phyloP scores from a whole-genome alignment of 441 rosid genomes.

The Eruca vesicaria region DNA sequence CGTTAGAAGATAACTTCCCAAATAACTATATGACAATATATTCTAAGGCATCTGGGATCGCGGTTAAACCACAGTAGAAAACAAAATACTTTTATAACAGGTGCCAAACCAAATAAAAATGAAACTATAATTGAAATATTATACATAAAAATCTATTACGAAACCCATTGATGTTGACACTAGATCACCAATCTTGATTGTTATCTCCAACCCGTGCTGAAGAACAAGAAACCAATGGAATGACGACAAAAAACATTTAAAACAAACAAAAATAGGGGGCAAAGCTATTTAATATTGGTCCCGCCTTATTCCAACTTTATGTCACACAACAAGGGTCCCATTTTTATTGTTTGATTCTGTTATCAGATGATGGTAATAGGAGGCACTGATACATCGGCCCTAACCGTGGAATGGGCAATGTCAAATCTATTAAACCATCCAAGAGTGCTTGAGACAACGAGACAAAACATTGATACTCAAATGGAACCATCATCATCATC shows the following conservation, averaged over 20 bases:
- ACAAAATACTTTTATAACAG: too few relatives aligned
- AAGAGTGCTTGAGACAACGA: constrained; percentile 32
- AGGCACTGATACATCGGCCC: constrained; percentile 45
- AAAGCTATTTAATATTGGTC: background rate
- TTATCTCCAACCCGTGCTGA: background rate
- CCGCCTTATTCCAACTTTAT: background rate
- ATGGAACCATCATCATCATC: constrained; percentile 28
- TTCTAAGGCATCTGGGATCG: too few relatives aligned
- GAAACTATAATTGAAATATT: background rate
- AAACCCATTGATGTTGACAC: background rate
- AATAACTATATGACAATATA: too few relatives aligned
- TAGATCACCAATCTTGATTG: background rate
- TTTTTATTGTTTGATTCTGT: background rate
- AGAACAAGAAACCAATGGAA: background rate
- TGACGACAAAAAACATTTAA: background rate
- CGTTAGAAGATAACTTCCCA: too few relatives aligned
- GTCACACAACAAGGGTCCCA: background rate
- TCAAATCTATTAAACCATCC: constrained; percentile 49
- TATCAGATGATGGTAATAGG: constrained; percentile 32
- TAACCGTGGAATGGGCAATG: constrained; percentile 54
- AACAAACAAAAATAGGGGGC: background rate
- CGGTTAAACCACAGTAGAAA: too few relatives aligned
- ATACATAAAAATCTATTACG: background rate
- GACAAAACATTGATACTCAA: constrained; percentile 31
- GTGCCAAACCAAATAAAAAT: background rate